A percentile compares a stretch with the other conserved stretches of the same genome.
Evolutionary conservation across 179 eudicot genomes (phyloP).

Genomic region (Pouteria campechiana): DNA sequence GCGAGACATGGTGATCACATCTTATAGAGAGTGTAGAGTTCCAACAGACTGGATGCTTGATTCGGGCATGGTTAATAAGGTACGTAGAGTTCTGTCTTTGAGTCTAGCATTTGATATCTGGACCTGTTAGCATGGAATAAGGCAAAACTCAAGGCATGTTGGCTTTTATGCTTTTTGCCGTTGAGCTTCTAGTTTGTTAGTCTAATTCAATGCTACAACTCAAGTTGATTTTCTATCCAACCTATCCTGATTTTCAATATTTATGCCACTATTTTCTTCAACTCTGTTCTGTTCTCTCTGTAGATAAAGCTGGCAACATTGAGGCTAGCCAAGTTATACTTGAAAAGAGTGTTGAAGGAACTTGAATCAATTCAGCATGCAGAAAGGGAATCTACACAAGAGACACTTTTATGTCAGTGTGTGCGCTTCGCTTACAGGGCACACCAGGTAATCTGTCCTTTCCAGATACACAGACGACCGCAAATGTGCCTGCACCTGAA

Average conservation of each 20-base stretch:
- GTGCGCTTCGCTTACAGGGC: conserved; percentile 19
- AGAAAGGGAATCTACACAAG: conserved; percentile 21
- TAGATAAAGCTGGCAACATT: conserved; percentile 17
- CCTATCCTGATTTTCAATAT: neutral
- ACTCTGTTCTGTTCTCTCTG: neutral
- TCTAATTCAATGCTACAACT: no score
- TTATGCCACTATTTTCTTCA: neutral
- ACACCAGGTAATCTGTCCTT: conserved; percentile 12
- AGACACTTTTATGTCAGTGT: conserved; percentile 19
- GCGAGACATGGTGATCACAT: conserved; percentile 8
- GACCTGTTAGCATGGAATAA: neutral
- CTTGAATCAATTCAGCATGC: conserved; percentile 10
- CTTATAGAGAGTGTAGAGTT: conserved; percentile 8
- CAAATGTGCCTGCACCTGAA: neutral
- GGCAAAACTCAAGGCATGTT: neutral
- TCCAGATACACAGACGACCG: neutral
- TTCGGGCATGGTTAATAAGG: conserved; percentile 12
- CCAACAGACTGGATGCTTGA: conserved; percentile 23
- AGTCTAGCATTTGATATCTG: neutral
- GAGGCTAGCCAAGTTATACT: conserved; percentile 11
- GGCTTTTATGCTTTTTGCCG: no score
- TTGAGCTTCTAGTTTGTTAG: no score
- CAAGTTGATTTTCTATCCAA: no score
- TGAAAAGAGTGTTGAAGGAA: conserved; percentile 12
- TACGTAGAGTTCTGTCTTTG: neutral